These are phyloP conservation scores for Neopestalotiopsis clavispora DNA, from an alignment of 2,329 filamentous ascomycete genomes.

Conservation along the genomic window DNA sequence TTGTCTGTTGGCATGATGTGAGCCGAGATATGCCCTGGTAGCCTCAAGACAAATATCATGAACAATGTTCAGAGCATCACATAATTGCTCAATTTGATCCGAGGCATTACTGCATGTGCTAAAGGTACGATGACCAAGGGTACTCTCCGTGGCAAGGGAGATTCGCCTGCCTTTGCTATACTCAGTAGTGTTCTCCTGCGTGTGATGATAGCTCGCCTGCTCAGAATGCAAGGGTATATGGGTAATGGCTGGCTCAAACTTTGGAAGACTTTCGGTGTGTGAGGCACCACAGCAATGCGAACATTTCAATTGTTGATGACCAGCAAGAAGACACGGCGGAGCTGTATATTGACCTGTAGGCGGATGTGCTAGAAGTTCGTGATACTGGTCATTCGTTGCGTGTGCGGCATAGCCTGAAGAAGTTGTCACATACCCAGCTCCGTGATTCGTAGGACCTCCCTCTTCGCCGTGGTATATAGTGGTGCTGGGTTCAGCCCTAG, in stretches of 20 bases:
- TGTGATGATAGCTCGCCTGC: not conserved
- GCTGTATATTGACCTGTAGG: not conserved
- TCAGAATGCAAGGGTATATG: not conserved
- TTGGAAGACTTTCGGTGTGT: not conserved
- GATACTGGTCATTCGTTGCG: no score
- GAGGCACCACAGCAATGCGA: not conserved
- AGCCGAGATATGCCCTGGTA: constrained; percentile 25
- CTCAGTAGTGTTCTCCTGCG: no score
- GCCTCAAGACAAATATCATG: constrained; percentile 27
- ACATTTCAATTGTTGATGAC: not conserved
- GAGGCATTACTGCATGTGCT: constrained; percentile 21
- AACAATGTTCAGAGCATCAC: constrained; percentile 19
- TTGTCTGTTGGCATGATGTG: constrained; percentile 25
- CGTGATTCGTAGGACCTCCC: not conserved
- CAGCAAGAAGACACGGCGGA: not conserved
- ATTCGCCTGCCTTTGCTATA: not conserved
- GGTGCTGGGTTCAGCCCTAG: not conserved
- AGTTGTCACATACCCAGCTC: not conserved
- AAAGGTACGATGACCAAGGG: constrained; percentile 14
- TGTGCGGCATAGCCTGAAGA: no score
- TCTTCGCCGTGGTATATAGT: not conserved
- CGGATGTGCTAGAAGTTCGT: no score
- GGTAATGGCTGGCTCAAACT: not conserved
- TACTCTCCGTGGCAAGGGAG: constrained; percentile 6
- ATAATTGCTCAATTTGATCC: constrained; percentile 16